A percentile compares a stretch with the other conserved stretches of the same genome.
phyloP scores from a whole-genome alignment of 169 alveolate genomes.

The Plasmodium inui region DNA sequence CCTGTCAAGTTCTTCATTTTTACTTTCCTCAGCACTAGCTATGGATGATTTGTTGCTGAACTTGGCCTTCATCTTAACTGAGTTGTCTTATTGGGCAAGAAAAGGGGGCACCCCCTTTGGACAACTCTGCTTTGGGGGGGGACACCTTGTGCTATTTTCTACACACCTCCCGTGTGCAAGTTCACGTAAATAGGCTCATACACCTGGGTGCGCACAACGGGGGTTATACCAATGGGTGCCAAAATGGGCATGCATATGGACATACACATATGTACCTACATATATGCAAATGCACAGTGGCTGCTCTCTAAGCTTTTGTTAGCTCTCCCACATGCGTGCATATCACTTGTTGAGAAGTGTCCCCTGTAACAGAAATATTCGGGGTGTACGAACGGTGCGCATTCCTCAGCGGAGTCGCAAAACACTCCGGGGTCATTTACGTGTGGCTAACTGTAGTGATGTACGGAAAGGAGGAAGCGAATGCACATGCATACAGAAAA shows the following conservation, averaged over 20 bases:
- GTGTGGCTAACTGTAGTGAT: neutral
- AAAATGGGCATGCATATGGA: neutral
- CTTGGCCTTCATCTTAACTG: constrained; percentile 21
- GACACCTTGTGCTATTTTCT: neutral
- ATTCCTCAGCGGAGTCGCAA: neutral
- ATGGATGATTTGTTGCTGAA: neutral
- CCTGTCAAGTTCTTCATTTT: constrained; percentile 42
- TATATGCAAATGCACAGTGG: constrained; percentile 3
- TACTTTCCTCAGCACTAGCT: constrained; percentile 15
- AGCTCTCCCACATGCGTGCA: neutral
- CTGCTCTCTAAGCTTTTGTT: neutral
- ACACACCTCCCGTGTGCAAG: neutral
- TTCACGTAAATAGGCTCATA: neutral
- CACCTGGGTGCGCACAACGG: neutral
- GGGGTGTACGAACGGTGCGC: too few relatives aligned
- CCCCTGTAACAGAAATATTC: too few relatives aligned
- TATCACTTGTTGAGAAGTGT: too few relatives aligned
- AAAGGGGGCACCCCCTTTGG: neutral
- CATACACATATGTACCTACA: neutral
- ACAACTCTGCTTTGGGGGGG: neutral
- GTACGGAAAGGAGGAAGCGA: neutral
- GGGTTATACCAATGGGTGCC: neutral
- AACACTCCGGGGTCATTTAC: neutral
- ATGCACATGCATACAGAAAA: neutral
- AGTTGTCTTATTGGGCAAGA: neutral